Base-by-base conservation (phyloP, 163 green algal species). In the Chlamydomonas reinhardtii region DNA sequence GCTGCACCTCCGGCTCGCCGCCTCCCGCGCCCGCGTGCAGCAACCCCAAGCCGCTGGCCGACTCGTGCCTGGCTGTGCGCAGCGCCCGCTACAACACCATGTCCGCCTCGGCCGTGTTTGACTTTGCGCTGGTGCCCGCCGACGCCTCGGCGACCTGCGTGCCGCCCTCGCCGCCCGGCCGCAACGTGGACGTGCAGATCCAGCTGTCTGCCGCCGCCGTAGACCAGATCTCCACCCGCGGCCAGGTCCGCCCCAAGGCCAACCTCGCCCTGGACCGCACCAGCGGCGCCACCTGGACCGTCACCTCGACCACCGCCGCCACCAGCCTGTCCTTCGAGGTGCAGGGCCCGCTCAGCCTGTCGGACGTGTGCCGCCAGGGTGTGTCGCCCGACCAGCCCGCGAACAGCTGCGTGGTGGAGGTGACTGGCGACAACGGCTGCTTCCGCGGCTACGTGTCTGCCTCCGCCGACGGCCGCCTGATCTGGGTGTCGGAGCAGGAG, bases 341-440 rank as follows among this genome's bases (percentile, higher is more conserved):
- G 54, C 74, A 84, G 35, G 84, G 75, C 68, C 52, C 43, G 5
- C 75, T 80, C 24, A n/a, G 54, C 56, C 20, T 89, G 9, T 25
- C 48, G 11, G 74, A 89, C 43, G 75, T 85, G 35, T 89, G 84
- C 84, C 68, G 72, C 27, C 84, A 89, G 76, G 69, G 70, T 39
- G 65, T 89, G 9, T 61, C 72, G 24, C 25, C 54, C 59, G 74
- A 89, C 22, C 84, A 89, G 74, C 74, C 84, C 3, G n/a, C 37
- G 2, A 56, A 62, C 68, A 81, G 68, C 3, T 89, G 84, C 68
- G 68, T 84, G 54, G 84, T 78, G 19, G 74, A 89, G 75, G 65
- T 89, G 16, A 59, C 16, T n/a, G 74, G 76, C 75, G 68, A 76
- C 52, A 39, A 70, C 48, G 59, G 68, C 66, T 89, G 84, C 84